These are phyloP conservation scores for Medicago truncatula DNA, from an alignment of 306 rosid species.

Conservation along the genomic window MtrunA17r5.0-ANR NC_053048.1:38397501-38398000, in stretches of 20 bases:
- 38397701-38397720: slow-evolving; percentile 48
- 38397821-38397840: slow-evolving; percentile 63
- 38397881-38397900: slow-evolving; percentile 37
- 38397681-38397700: slow-evolving; percentile 40
- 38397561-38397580: slow-evolving; percentile 33
- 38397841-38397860: slow-evolving; percentile 48
- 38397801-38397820: slow-evolving; percentile 47
- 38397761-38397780: slow-evolving; percentile 41
- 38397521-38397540: slow-evolving; percentile 37
- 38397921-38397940: slow-evolving; percentile 33
- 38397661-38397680: slow-evolving; percentile 36
- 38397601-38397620: slow-evolving; percentile 52
- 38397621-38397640: slow-evolving; percentile 34
- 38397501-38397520: slow-evolving; percentile 1
- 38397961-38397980: slow-evolving; percentile 40
- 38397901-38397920: slow-evolving; percentile 42
- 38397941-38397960: slow-evolving; percentile 34
- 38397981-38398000: slow-evolving; percentile 16
- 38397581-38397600: background rate
- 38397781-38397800: slow-evolving; percentile 36
- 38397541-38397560: slow-evolving; percentile 40
- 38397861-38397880: slow-evolving; percentile 62
- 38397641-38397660: slow-evolving; percentile 37
- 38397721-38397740: slow-evolving; percentile 48
- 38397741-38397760: slow-evolving; percentile 25